phyloP scores from a whole-genome alignment of 805 yeast genomes.

The Torulaspora gathmanii region DNA sequence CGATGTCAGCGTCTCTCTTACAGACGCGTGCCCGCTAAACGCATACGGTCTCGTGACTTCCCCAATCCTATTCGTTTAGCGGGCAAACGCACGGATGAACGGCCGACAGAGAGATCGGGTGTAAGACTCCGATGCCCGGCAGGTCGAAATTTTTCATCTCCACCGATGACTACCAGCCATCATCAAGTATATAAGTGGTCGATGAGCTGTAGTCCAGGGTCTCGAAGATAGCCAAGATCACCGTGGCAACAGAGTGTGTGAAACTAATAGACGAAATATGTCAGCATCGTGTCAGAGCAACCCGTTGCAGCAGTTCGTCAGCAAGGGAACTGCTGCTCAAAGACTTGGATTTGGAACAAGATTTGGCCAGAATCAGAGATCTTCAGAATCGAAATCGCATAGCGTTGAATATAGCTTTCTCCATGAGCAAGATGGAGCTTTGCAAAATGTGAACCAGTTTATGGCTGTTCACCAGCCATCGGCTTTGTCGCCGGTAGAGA shows the following conservation, averaged over 20 bases:
- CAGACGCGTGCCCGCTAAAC: background rate
- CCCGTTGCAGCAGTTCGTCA: conserved; percentile 21
- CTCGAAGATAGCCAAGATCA: background rate
- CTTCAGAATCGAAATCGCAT: conserved; percentile 2
- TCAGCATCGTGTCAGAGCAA: conserved; percentile 19
- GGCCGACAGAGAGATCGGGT: background rate
- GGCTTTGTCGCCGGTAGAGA: conserved; percentile 2
- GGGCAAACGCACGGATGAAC: conserved; percentile 4
- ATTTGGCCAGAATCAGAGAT: conserved; percentile 6
- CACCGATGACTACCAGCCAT: conserved; percentile 2
- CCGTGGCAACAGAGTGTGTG: background rate
- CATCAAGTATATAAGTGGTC: conserved; percentile 1
- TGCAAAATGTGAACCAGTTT: conserved; percentile 3
- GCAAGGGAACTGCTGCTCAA: conserved; percentile 13
- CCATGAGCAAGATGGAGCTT: background rate
- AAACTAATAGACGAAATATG: background rate
- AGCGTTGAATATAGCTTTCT: conserved; percentile 2
- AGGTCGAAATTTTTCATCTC: background rate
- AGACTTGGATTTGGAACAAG: conserved; percentile 1
- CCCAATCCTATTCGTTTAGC: conserved; percentile 1
- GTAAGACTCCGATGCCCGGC: background rate
- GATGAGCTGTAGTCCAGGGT: background rate
- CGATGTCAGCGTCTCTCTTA: background rate
- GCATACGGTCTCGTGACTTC: background rate
- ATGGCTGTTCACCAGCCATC: conserved; percentile 9